These are phyloP conservation scores for Colletotrichum filicis DNA, from an alignment of 2,329 filamentous ascomycete genomes.

Conservation along the genomic window DNA sequence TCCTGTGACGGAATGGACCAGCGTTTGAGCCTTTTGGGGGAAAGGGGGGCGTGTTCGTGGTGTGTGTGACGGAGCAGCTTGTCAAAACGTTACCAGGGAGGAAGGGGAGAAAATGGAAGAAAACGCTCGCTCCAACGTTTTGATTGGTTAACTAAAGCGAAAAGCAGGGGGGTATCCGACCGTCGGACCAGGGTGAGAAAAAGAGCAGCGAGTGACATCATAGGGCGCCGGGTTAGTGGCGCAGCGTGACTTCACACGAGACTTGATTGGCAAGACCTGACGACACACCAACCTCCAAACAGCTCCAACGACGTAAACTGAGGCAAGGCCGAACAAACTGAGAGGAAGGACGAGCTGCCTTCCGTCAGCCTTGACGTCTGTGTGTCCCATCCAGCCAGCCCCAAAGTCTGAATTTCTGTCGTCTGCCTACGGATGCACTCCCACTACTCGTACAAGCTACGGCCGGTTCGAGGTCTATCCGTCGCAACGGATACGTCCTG, in stretches of 20 bases:
- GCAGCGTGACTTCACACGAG: conserved; percentile 30
- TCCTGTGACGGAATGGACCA: conserved; percentile 32
- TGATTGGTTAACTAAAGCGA: conserved; percentile 12
- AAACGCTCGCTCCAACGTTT: conserved; percentile 8
- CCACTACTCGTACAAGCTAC: neutral
- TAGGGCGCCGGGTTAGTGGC: conserved; percentile 25
- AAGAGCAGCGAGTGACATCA: conserved; percentile 18
- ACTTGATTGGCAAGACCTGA: conserved; percentile 30
- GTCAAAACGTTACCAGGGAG: conserved; percentile 27
- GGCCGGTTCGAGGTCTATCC: neutral
- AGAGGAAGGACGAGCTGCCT: neutral
- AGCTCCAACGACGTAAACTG: conserved; percentile 24
- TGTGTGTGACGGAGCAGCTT: conserved; percentile 22
- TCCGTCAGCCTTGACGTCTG: conserved; percentile 35
- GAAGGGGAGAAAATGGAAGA: neutral
- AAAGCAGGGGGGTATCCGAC: conserved; percentile 18
- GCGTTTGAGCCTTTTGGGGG: conserved; percentile 23
- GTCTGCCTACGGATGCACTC: neutral
- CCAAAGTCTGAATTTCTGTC: neutral
- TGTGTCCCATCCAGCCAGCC: conserved; percentile 6
- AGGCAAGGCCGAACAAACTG: conserved; percentile 6
- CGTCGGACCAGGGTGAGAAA: conserved; percentile 2
- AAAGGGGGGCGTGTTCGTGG: neutral
- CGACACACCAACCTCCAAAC: conserved; percentile 24
- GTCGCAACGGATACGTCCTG: conserved; percentile 10